These are phyloP conservation scores for Wallacemonas sp. DNA, from an alignment of 208 protist genomes.

Conservation along the genomic window DNA sequence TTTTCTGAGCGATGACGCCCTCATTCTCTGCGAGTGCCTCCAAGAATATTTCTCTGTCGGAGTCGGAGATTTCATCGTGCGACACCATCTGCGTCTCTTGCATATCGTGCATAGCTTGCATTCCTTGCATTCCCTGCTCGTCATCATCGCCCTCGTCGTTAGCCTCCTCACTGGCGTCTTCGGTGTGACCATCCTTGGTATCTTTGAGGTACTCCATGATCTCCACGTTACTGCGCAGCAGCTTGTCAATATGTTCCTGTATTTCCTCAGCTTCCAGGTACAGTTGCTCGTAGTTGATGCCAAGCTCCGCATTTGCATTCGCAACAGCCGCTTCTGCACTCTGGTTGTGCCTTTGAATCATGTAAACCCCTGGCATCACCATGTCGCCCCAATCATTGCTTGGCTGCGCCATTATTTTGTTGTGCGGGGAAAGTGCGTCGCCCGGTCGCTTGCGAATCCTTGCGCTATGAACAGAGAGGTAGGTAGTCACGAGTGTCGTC, in stretches of 20 bases:
- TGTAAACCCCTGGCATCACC: conserved; percentile 83
- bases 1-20: conserved; percentile 32
- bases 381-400: conserved; percentile 65
- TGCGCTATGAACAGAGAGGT: background rate
- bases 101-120: background rate
- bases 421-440: background rate
- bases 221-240: conserved; percentile 63
- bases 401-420: conserved; percentile 12
- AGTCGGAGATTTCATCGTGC: background rate
- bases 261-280: conserved; percentile 61
- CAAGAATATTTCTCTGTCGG: conserved; percentile 33
- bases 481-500: background rate
- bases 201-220: conserved; percentile 44
- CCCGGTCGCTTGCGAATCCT: too few species aligned
- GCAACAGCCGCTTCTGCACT: background rate
- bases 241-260: conserved; percentile 47
- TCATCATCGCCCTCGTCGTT: conserved; percentile 18
- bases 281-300: conserved; percentile 55
- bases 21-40: conserved; percentile 48
- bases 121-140: conserved; percentile 4
- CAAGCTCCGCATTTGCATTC: conserved; percentile 4
- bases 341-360: conserved; percentile 46
- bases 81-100: background rate
- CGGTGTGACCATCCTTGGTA: conserved; percentile 2
- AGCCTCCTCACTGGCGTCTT: background rate